Conservation (phyloP, 208 protist genomes). For the Leptomonas seymouri region DNA sequence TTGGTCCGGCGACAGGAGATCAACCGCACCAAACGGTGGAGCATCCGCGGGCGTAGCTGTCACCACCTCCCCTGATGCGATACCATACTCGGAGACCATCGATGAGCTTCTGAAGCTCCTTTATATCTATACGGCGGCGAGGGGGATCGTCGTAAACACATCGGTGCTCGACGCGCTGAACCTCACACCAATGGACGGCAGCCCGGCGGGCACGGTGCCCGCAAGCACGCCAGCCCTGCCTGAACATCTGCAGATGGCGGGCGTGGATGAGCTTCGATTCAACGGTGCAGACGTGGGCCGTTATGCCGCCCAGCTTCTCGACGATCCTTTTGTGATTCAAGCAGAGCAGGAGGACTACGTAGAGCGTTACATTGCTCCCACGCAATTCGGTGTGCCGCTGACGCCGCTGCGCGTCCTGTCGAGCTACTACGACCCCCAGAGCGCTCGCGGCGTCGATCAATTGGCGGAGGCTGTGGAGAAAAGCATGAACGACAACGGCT, state of each 20-base stretch:
- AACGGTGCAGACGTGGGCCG: neutral
- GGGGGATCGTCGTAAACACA: conserved; percentile 15
- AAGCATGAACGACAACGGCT: conserved; percentile 41
- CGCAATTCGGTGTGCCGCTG: conserved; percentile 3
- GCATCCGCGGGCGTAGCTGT: neutral
- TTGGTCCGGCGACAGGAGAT: too few species aligned
- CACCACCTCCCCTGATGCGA: neutral
- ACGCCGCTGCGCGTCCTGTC: conserved; percentile 31
- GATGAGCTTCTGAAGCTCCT: conserved; percentile 25
- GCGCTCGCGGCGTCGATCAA: conserved; percentile 21
- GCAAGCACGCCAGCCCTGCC: neutral
- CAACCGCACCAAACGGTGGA: too few species aligned
- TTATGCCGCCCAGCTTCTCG: conserved; percentile 2
- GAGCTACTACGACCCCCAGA: conserved; percentile 28
- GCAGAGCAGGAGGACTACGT: conserved; percentile 27
- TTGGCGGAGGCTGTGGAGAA: conserved; percentile 38
- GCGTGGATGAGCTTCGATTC: neutral
- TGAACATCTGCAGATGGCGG: conserved; percentile 2
- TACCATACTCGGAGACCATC: conserved; percentile 23
- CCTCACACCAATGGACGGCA: neutral
- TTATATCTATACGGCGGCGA: conserved; percentile 13
- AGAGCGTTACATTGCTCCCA: conserved; percentile 23
- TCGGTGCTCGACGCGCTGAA: too few species aligned
- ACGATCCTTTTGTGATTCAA: conserved; percentile 7
- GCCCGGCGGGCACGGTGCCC: neutral